Evolutionary conservation across 768 basidiomycete species (phyloP).

Genomic region (Podaxis rugospora): DNA sequence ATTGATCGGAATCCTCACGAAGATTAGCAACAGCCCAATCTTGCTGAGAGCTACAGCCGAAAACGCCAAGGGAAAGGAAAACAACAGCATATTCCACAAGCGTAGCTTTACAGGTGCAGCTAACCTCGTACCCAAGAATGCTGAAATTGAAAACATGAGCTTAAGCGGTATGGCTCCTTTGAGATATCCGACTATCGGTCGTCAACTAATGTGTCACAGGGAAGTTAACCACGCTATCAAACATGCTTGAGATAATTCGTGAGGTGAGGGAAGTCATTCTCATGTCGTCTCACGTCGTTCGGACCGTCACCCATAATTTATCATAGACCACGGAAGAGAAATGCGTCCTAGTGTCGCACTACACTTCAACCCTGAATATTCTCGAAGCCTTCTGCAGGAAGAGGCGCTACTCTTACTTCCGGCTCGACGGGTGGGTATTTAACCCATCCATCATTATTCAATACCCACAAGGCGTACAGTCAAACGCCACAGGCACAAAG

Average conservation of each 20-base stretch:
- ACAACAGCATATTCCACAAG: constrained; percentile 30
- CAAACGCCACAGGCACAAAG: constrained; percentile 73
- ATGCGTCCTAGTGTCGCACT: constrained; percentile 95
- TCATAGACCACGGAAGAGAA: constrained; percentile 83
- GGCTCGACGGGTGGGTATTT: constrained; percentile 75
- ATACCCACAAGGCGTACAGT: constrained; percentile 30
- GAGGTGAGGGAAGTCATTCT: constrained; percentile 35
- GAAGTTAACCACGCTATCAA: constrained; percentile 66
- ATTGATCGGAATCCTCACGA: constrained; percentile 75
- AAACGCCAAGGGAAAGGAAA: constrained; percentile 41
- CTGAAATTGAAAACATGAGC: constrained; percentile 64
- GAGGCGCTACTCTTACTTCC: constrained; percentile 70
- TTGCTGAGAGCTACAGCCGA: constrained; percentile 78
- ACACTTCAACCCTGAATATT: constrained; percentile 90
- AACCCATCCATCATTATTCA: background rate
- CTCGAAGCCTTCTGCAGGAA: constrained; percentile 82
- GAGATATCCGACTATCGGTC: background rate
- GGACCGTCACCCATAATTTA: background rate
- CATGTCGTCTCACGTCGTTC: background rate
- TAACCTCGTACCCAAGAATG: constrained; percentile 53
- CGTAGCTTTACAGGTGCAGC: constrained; percentile 54
- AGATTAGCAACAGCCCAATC: constrained; percentile 91
- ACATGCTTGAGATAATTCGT: constrained; percentile 55
- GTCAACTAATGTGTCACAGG: constrained; percentile 38
- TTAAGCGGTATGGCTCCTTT: constrained; percentile 63